These are phyloP conservation scores for Tephrocybe sp. DNA, from an alignment of 768 basidiomycete species.

Conservation along the genomic window DNA sequence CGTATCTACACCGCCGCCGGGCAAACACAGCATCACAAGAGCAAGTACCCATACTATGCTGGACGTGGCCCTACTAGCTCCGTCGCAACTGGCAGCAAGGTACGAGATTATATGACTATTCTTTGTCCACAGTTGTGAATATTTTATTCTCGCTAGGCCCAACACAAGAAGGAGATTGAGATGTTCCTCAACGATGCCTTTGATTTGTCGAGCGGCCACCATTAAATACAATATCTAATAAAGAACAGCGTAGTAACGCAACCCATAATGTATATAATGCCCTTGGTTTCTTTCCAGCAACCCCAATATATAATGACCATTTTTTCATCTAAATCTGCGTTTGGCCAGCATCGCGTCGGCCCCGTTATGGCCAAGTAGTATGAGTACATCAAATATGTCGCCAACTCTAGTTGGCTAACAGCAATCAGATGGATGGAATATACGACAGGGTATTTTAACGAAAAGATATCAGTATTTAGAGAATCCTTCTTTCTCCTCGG, in stretches of 20 bases:
- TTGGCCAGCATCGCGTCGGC: no score
- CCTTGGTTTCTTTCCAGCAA: no score
- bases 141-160: constrained; percentile 37
- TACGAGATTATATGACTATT: constrained; percentile 24
- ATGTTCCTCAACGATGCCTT: constrained; percentile 67
- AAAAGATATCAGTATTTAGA: no score
- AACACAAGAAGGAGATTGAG: constrained; percentile 92
- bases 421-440: no score
- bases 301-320: no score
- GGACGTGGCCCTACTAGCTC: constrained; percentile 92
- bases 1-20: constrained; percentile 92
- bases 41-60: constrained; percentile 89
- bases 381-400: no score
- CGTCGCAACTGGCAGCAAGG: constrained; percentile 91
- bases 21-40: constrained; percentile 86
- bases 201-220: constrained; percentile 20
- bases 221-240: background rate
- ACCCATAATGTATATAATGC: background rate
- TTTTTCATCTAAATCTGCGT: no score
- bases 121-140: constrained; percentile 11
- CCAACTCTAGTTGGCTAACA: no score
- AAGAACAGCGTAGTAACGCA: background rate
- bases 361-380: no score
- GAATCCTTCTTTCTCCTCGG: constrained; percentile 38
- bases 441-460: no score